Base-by-base conservation (phyloP, 352 stramenopile species). In the Globisporangium solare region DNA sequence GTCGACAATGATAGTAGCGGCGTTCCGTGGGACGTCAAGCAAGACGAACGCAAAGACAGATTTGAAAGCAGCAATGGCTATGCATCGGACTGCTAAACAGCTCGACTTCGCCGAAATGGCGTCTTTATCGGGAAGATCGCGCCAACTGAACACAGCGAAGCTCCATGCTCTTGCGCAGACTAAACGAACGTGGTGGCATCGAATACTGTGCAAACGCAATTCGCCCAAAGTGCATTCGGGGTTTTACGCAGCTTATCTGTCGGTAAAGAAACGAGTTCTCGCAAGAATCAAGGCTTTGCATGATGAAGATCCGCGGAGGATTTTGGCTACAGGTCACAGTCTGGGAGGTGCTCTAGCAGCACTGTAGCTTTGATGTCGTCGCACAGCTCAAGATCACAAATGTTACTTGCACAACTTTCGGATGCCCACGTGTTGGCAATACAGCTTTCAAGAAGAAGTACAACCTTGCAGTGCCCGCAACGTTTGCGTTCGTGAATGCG, bases 31-130 rank as follows among this genome's bases (percentile, higher is more conserved):
- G 7, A 77, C 72, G 0, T 68, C 54, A 17, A 82, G 72, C 60
- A 74, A 70, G 52, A 76, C 63, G 47, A 79, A 79, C 31, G 68
- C 66, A 3, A 63, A 59, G 37, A 79, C 72, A 0, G 72, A 82
- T 43, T 51, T 81, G 15, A 60, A 79, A 15, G 61, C 67, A 2
- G 54, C 58, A 11, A 76, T 79, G 70, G 57, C 61, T 0, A 20
- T 65, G 24, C 70, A 78, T 37, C 40, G 47, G 12, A 61, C 49
- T 15, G 56, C 69, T n/a, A 72, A 66, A 20, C 40, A 64, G 20
- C 39, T 67, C 1, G 66, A 74, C 39, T 56, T 77, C 15, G 48
- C 54, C 7, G 63, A 63, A n/a, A 32, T 68, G 8, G 40, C 41
- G 5, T 58, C 51, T 14, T 21, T 47, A 24, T 41, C 21, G 15